Base-by-base conservation (phyloP, 495 filamentous ascomycete species). In the Aspergillus taichungensis region DNA sequence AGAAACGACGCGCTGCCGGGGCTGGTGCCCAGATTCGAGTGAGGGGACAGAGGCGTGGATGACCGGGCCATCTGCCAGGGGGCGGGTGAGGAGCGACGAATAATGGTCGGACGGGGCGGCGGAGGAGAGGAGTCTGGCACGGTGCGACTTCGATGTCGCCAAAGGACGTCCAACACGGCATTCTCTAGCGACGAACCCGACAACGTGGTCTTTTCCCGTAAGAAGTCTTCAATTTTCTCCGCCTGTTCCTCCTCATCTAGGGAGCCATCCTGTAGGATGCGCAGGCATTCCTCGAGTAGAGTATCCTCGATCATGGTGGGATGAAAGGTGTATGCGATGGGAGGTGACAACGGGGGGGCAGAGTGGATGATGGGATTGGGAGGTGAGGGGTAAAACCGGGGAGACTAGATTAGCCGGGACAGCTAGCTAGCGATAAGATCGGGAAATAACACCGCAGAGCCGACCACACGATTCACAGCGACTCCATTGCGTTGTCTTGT, bases 221-320 rank as follows among this genome's bases (percentile, higher is more conserved):
- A 72, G 13, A 94, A 72, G 51, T 90, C 87, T 61, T 95, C 88
- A 40, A 95, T 72, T 66, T 83, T 89, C 62, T 99, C 94, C 3
- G 84, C 86, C 71, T 89, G 94, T 49, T 97, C 94, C 60, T 99
- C 94, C 54, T 97, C 94, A 51, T 94, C 87, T 18, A 95, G 68
- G 42, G 65, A 72, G 47, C 78, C 66, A 63, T 96, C 86, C 66
- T 91, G 81, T 37, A 99, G 81, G 59, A 96, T 74, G 29, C 87
- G 85, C 49, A 94, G 80, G 60, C 88, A 95, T 49, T 87, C 75
- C 59, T 95, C 92, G 68, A 92, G 91, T 12, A 91, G 78, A 47
- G 87, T 83, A 66, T 99, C 92, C 44, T 89, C 83, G 29, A 94
- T 81, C 94, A 97, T 97, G 54, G 37, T 59, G 50, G 35, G 13